Conservation (phyloP, 2,329 filamentous ascomycete genomes). For the Colletotrichum sidae region DNA sequence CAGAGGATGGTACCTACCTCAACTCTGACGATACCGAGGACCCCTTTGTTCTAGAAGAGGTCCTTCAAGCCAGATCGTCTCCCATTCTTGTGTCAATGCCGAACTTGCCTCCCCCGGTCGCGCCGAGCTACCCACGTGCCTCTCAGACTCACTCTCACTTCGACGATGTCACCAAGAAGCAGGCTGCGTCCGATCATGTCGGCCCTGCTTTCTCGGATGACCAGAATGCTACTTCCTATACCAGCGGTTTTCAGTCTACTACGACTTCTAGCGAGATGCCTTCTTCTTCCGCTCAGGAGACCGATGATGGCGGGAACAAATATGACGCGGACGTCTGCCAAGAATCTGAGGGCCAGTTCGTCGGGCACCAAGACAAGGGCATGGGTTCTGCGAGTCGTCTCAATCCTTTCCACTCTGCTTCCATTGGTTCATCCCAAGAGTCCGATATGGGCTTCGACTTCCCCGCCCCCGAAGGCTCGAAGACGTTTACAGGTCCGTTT, state of each 20-base stretch:
- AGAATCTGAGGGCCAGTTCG: not conserved
- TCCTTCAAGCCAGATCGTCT: conserved; percentile 13
- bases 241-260: not conserved
- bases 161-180: conserved; percentile 32
- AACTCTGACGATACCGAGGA: conserved; percentile 1
- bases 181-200: not conserved
- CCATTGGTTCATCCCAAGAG: conserved; percentile 21
- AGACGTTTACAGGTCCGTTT: conserved; percentile 21
- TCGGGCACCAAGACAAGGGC: conserved; percentile 1
- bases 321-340: conserved; percentile 11
- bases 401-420: conserved; percentile 34
- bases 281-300: not conserved
- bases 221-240: conserved; percentile 19
- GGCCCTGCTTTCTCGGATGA: conserved; percentile 10
- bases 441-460: conserved; percentile 23
- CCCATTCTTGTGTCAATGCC: conserved; percentile 17
- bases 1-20: conserved; percentile 18
- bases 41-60: not conserved
- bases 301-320: not conserved
- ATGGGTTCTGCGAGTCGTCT: conserved; percentile 21
- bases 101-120: conserved; percentile 1
- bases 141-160: conserved; percentile 22
- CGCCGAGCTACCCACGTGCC: conserved; percentile 1
- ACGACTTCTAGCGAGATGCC: not conserved
- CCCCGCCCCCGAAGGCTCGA: conserved; percentile 13